Evolutionary conservation across 169 alveolate genomes (phyloP), one percentile per base, ranked within the genome.

Genomic region (Plasmodium vivax): DNA sequence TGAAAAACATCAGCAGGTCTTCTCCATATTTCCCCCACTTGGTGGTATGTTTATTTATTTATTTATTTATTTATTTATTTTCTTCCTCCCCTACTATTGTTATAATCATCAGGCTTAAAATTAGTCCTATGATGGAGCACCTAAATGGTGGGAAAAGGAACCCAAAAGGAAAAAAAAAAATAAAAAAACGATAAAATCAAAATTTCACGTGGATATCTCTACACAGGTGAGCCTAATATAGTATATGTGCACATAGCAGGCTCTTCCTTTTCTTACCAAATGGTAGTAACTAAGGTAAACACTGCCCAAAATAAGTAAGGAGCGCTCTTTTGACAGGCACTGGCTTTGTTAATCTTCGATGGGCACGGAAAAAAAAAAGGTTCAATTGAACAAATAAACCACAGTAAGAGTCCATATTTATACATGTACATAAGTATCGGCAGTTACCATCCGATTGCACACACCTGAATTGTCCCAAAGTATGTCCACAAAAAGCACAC

Each of bases 391-490:
- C 6, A 30, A 32, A 38, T 80, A 43, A 41, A 38, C 34, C 30
- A 62, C 47, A 7, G 36, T 43, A 43, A 23, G 27, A 56, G 16
- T 8, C 19, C 85, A 80, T 41, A 80, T 27, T 43, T 43, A 43
- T 32, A 43, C 32, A 80, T 80, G 51, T 14, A 27, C 51, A 77
- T 30, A 27, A 27, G 68, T 14, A 12, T 51, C 62, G 19, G 62
- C 62, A 51, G 23, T 51, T 51, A 51, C 23, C 16, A 51, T 51
- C 16, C 19, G 38, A 12, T 56, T n/a, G 62, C 4, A 1, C 71
- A 30, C 62, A 75, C 93, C 85, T 87, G 93, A 79, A 87, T 87
- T 51, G 93, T 87, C 93, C 93, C 93, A 87, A 87, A 87, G 71
- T 75, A 87, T 30, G 93, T 87, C 93, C 93, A 87, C 6, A 87